Conservation (phyloP, 106 monocot genomes). For the Phalaenopsis aphrodite region DNA sequence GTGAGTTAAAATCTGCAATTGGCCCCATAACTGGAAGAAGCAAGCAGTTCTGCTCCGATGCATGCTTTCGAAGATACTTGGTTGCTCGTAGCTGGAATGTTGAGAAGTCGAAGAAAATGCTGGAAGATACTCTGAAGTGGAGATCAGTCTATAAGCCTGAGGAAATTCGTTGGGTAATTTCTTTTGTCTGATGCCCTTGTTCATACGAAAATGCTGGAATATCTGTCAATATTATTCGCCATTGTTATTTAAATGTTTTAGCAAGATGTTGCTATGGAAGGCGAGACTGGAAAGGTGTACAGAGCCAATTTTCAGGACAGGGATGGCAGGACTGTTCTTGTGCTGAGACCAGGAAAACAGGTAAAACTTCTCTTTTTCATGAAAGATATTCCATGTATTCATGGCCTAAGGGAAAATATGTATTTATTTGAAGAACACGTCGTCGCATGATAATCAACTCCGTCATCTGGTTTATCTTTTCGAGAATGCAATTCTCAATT, state of each 20-base stretch:
- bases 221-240: neutral
- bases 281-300: conserved; percentile 83
- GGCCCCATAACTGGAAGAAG: conserved; percentile 41
- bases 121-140: conserved; percentile 79
- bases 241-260: conserved; percentile 12
- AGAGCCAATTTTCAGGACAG: conserved; percentile 63
- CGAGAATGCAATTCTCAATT: conserved; percentile 68
- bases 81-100: conserved; percentile 78
- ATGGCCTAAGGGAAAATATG: neutral
- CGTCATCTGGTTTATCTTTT: conserved; percentile 70
- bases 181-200: neutral
- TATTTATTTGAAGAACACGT: conserved; percentile 48
- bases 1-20: conserved; percentile 47
- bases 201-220: neutral
- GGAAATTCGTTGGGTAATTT: conserved; percentile 70
- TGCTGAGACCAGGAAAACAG: conserved; percentile 72
- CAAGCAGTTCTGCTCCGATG: conserved; percentile 44
- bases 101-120: conserved; percentile 70
- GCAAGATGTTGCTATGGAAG: conserved; percentile 70
- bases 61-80: conserved; percentile 69
- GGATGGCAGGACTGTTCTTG: conserved; percentile 65
- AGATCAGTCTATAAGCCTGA: conserved; percentile 65
- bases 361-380: conserved; percentile 13
- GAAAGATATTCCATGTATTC: neutral
- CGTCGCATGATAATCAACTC: conserved; percentile 65